Percentiles rank a stretch among this genome's conserved stretches.
phyloP scores from a whole-genome alignment of 116 monocot species.

The Phalaenopsis hybrid region DNA sequence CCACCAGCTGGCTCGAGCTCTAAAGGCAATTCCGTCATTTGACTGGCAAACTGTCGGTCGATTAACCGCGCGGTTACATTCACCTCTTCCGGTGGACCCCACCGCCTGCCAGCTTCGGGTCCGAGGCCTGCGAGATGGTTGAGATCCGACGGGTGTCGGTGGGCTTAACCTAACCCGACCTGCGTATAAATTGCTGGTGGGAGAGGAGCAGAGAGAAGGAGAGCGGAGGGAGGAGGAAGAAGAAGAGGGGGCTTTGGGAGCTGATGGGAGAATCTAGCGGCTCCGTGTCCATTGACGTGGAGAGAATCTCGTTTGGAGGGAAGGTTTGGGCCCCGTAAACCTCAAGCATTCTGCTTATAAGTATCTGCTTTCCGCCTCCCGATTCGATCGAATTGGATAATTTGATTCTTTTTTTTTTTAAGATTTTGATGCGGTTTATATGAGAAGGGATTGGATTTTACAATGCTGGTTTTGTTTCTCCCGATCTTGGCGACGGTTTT shows the following conservation, averaged over 20 bases:
- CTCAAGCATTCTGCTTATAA: not conserved
- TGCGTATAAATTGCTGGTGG: constrained; percentile 5
- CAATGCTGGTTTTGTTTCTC: constrained; percentile 3
- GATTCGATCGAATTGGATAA: not conserved
- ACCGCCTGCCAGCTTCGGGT: not conserved
- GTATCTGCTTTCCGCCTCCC: not conserved
- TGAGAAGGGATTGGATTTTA: not conserved
- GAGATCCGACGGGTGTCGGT: constrained; percentile 15
- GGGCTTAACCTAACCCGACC: constrained; percentile 10
- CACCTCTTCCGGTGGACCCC: not conserved
- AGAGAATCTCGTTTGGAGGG: constrained; percentile 46
- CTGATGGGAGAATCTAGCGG: constrained; percentile 40
- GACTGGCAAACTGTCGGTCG: constrained; percentile 1
- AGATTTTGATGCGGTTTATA: not conserved
- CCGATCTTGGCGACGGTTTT: not conserved
- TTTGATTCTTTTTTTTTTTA: not conserved
- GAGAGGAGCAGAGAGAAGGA: constrained; percentile 4
- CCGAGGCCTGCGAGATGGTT: not conserved
- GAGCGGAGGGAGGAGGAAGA: not conserved
- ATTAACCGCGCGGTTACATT: not conserved
- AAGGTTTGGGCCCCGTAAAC: constrained; percentile 26
- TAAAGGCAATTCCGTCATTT: not conserved
- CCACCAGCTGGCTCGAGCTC: not conserved
- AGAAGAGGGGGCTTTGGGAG: not conserved
- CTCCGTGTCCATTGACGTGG: constrained; percentile 46